Base-by-base conservation (phyloP, 306 rosid species). In the Mimosa pudica region DNA sequence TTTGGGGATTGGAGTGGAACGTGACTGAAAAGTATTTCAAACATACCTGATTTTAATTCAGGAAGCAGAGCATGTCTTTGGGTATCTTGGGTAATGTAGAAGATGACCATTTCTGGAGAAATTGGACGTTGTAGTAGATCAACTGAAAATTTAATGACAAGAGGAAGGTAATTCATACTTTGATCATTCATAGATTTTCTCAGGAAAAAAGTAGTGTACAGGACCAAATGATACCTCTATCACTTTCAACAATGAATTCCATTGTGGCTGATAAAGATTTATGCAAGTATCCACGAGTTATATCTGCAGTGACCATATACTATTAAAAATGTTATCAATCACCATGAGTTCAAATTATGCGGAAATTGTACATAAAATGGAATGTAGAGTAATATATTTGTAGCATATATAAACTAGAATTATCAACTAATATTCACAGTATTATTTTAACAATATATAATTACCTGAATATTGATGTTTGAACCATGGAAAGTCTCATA, bases 31-130 rank as follows among this genome's bases (percentile, higher is more conserved):
- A 77, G 33, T 55, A 41, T 65, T 62, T 24, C 36, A 70, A 81
- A 79, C 85, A 45, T 17, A 92, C 98, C 98, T 51, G 98, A 88
- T 85, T 87, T 95, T 84, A 95, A 6, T 83, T 95, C 97, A 51
- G 90, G 91, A 83, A 94, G 97, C 13, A 94, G 86, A 10, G 98
- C 92, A 86, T 95, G 98, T 77, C 94, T 87, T 85, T 91, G 98
- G 73, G 98, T 92, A 89, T 95, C 98, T 72, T 95, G 98, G 11
- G 98, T 95, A 63, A 95, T 86, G 85, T 95, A 95, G 86, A 92
- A 92, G 85, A 89, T 72, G 18, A 92, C 92, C 92, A 83, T 91
- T 86, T 92, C 98, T 2, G 94, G 91, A 75, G 97, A 72, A 81
- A 90, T 68, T 51, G 98, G 94, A 44, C 84, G 79, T 87, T 91